phyloP scores from a whole-genome alignment of 2,329 filamentous ascomycete genomes.

The Trichothecium sympodiale region DNA sequence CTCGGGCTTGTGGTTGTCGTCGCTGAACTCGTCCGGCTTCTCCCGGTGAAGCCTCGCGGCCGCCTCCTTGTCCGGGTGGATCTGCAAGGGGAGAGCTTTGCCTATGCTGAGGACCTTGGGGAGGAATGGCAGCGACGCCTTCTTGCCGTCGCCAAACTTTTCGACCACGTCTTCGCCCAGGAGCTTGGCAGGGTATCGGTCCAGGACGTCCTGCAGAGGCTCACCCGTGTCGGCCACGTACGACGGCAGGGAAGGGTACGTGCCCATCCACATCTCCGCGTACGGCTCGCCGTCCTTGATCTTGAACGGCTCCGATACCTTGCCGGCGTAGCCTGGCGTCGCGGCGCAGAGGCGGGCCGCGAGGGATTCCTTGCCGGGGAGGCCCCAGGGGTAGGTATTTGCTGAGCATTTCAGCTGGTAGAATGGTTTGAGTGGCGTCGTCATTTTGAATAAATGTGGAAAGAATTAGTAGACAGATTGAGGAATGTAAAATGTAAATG shows the following conservation, averaged over 20 bases:
- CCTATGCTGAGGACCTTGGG: conserved; percentile 68
- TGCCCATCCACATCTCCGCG: conserved; percentile 64
- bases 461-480: too few species aligned
- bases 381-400: conserved; percentile 62
- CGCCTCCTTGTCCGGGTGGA: conserved; percentile 62
- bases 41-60: conserved; percentile 51
- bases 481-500: too few species aligned
- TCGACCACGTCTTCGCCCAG: conserved; percentile 51
- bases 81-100: conserved; percentile 64
- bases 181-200: conserved; percentile 48
- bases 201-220: conserved; percentile 52
- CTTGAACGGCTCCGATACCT: conserved; percentile 30
- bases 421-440: conserved; percentile 16
- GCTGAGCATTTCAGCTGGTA: conserved; percentile 35
- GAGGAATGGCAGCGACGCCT: conserved; percentile 55
- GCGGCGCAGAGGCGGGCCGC: conserved; percentile 54
- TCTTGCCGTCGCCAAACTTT: conserved; percentile 46
- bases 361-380: conserved; percentile 52
- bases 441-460: conserved; percentile 2
- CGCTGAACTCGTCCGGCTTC: conserved; percentile 55
- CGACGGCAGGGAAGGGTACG: conserved; percentile 60
- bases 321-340: conserved; percentile 37
- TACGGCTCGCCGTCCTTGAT: conserved; percentile 55
- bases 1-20: conserved; percentile 71
- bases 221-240: conserved; percentile 51